Evolutionary conservation across 805 yeast species (phyloP), one percentile per base, ranked within the genome.

Genomic region (Jamesozyma gamospora): DNA sequence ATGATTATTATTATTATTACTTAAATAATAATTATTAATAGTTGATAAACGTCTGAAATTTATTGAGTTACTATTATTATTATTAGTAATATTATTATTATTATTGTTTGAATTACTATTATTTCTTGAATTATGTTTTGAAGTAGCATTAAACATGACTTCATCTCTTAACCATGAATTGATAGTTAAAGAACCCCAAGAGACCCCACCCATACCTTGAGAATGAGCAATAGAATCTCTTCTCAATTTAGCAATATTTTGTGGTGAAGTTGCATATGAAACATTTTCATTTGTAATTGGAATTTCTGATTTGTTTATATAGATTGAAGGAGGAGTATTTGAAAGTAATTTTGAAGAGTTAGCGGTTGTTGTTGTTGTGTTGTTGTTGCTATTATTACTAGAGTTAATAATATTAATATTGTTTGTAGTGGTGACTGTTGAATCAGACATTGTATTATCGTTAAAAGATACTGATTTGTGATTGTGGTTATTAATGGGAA

Each of bases 141-240:
- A n/a, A 4, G 39, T 38, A 4, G 34, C 32, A 28, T 42, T 42
- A 27, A 81, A 72, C 77, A 82, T 71, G 15, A 82, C 90, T 55
- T 90, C 98, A 60, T 90, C 97, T 56, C 87, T 82, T 18, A 90
- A 68, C 98, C 98, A 90, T 13, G 92, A 79, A 12, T 96, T 96
- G 25, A 90, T 87, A 21, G 94, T 82, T 41, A 88, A 77, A 3
- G 95, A 87, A 17, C 97, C 97, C 96, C 96, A 90, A 8, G 94
- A 81, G 27, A 90, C 83, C 35, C 97, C 98, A 33, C 97, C 97
- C 80, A 92, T 84, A 10, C 97, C 97, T 58, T 86, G 95, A 2
- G 95, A 82, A 59, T 90, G 97, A 25, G 96, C 96, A 42, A 92
- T 77, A 42, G 88, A 78, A 53, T 90, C 97, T 47, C 96, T 71